Evolutionary conservation across 805 yeast species (phyloP), one percentile per base, ranked within the genome.

Genomic region (Scheffersomyces lignosus): DNA sequence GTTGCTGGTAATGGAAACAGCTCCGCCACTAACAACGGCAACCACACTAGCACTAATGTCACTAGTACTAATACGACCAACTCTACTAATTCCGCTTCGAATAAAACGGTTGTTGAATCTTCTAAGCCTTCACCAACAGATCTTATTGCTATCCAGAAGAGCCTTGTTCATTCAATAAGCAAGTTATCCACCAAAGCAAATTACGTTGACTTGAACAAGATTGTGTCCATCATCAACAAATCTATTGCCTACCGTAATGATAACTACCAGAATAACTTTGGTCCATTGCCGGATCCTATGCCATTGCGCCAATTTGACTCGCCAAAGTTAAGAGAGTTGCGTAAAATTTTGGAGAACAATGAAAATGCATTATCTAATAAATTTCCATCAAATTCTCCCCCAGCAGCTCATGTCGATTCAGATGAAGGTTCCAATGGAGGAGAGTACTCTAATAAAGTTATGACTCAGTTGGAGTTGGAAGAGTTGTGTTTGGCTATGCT

Each of bases 401-500:
- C 25, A 5, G 17, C 22, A 5, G 29, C 25, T 7, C 23, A 15
- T 4, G 33, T 31, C 14, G 48, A 40, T 10, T 26, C 43, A 4
- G 45, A 36, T 9, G 40, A 37, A n/a, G 22, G 34, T 5, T 14
- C 31, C 8, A 38, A 36, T 12, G 44, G 35, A n/a, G 37, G 22
- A 18, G 45, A 37, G 5, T 43, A 33, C 16, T 33, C 41, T 5
- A 42, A 41, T 25, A 49, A 42, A 31, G 30, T 47, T 5, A 39
- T 61, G 49, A 48, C 81, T 2, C 76, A 73, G 40, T 56, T 71
- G 9, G 96, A 87, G 45, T 72, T 88, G 30, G 97, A 90, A 56
- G 89, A 81, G 44, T 64, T 88, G 26, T 88, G 95, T 5, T 56
- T 88, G 36, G 84, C 88, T 4, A 87, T 91, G 90, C 64, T 86